Evolutionary conservation across 2,329 filamentous ascomycete genomes (phyloP), one percentile per base, ranked within the genome.

Genomic region (Fusarium mundagurra): DNA sequence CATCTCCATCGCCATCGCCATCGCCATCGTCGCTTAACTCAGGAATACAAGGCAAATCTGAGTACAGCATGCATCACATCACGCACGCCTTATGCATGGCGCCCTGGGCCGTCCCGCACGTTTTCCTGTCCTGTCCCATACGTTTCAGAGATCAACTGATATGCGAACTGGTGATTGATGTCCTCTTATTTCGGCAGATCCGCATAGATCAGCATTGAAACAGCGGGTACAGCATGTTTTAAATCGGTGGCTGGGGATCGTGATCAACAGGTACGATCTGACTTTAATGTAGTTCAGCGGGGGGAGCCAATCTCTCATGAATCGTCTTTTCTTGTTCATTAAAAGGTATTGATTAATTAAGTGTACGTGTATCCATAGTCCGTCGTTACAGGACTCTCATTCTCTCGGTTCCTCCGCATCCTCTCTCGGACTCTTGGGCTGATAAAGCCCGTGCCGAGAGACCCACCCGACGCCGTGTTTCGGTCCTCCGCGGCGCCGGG

Each of bases 191-290:
- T 73, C 66, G 44, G 57, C 24, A 55, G 33, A 57, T 68, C 62
- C 55, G 55, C 55, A 36, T 54, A 29, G 39, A 63, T 50, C 31
- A 51, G 27, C 44, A 24, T 41, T 29, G 38, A 58, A 47, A 48
- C 54, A 57, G 38, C 61, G 36, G 60, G 45, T 50, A 47, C 12
- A 20, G 17, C 22, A 29, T 43, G 24, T 41, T 47, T 58, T 43
- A 58, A 39, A 43, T 48, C 41, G 50, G 59, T 74, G 71, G 71
- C 55, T 74, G 71, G 63, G 50, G 36, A 54, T 31, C 27, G 50
- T 64, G 71, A 74, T 74, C 71, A 74, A 51, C 71, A 74, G 71
- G 71, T 60, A 74, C 71, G 29, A 74, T 74, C 71, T 61, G 20
- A 7, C 5, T 8, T n/a, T 11, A 1, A 6, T 3, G 8, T 13